Conservation (phyloP, 1,284 basidiomycete species). For the Ustilago shanxiensis region DNA sequence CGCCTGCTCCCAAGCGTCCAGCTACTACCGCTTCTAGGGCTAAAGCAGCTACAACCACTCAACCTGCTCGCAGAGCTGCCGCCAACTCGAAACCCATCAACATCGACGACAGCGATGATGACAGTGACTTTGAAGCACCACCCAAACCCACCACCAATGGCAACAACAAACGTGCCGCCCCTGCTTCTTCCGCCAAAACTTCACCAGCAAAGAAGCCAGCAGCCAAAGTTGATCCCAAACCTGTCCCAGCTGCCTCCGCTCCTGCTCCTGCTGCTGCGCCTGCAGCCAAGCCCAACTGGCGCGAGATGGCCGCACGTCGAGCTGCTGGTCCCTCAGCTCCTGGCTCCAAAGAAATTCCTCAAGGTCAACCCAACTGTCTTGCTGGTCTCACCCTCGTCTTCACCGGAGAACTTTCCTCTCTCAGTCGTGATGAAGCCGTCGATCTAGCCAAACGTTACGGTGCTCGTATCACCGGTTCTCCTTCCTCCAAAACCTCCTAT, state of each 20-base stretch:
- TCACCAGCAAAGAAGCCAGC: slow-evolving; percentile 14
- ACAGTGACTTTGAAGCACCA: slow-evolving; percentile 36
- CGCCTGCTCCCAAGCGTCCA: slow-evolving; percentile 52
- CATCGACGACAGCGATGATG: slow-evolving; percentile 42
- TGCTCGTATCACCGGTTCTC: slow-evolving; percentile 80
- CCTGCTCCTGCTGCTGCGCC: slow-evolving; percentile 30
- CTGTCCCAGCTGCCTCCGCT: slow-evolving; percentile 34
- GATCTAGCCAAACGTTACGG: slow-evolving; percentile 93
- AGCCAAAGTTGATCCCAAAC: slow-evolving; percentile 1
- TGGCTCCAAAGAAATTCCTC: slow-evolving; percentile 86
- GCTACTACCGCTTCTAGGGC: slow-evolving; percentile 31
- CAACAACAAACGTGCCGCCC: slow-evolving; percentile 57
- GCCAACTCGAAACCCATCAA: slow-evolving; percentile 42
- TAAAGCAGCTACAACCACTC: slow-evolving; percentile 14
- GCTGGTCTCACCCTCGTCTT: slow-evolving; percentile 93
- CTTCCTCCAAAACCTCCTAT: slow-evolving; percentile 89
- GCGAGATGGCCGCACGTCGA: slow-evolving; percentile 73
- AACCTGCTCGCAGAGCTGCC: slow-evolving; percentile 16
- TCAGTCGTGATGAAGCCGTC: slow-evolving; percentile 87
- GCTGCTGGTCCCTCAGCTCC: slow-evolving; percentile 80
- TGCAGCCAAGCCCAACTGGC: slow-evolving; percentile 43
- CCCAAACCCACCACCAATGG: slow-evolving; percentile 42
- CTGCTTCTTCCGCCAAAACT: slow-evolving; percentile 27
- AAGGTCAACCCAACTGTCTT: slow-evolving; percentile 82
- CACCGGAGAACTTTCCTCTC: slow-evolving; percentile 83